Percentiles rank a stretch among this genome's conserved stretches.
phyloP scores from a whole-genome alignment of 164 flowering plant genomes.

The Brasenia schreberi region DNA sequence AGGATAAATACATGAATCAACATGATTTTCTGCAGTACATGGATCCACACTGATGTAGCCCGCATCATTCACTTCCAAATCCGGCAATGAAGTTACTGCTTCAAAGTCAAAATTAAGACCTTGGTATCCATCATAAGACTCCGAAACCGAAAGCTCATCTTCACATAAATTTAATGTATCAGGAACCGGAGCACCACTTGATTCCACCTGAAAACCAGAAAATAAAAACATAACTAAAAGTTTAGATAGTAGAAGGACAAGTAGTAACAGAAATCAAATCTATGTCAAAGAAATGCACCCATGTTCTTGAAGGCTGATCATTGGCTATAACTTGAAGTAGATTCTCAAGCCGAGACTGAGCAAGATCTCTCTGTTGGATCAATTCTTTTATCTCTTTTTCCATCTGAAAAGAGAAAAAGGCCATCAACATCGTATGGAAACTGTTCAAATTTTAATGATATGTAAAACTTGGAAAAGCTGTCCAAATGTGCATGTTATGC shows the following conservation, averaged over 20 bases:
- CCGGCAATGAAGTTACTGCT: background rate
- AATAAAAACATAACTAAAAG: background rate
- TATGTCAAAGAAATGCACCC: conserved; percentile 13
- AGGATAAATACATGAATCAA: conserved; percentile 1
- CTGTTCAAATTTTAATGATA: no score
- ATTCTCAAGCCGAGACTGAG: conserved; percentile 79
- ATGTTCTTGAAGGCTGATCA: conserved; percentile 30
- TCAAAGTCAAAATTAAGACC: conserved; percentile 15
- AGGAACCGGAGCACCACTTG: conserved; percentile 8
- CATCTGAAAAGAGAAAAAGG: conserved; percentile 39
- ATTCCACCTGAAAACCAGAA: conserved; percentile 16
- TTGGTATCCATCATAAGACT: conserved; percentile 21
- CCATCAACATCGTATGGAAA: background rate
- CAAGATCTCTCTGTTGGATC: conserved; percentile 63
- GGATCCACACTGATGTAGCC: background rate
- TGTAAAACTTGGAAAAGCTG: no score
- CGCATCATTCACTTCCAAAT: background rate
- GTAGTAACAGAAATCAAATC: background rate
- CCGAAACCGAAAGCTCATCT: conserved; percentile 25
- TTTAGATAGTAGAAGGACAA: background rate
- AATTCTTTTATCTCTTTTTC: conserved; percentile 74
- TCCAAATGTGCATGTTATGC: no score
- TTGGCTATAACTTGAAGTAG: conserved; percentile 40
- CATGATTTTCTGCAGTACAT: background rate
- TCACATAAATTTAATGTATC: conserved; percentile 14